Conservation (phyloP, 768 basidiomycete genomes). For the Kwoniella botswanensis region DNA sequence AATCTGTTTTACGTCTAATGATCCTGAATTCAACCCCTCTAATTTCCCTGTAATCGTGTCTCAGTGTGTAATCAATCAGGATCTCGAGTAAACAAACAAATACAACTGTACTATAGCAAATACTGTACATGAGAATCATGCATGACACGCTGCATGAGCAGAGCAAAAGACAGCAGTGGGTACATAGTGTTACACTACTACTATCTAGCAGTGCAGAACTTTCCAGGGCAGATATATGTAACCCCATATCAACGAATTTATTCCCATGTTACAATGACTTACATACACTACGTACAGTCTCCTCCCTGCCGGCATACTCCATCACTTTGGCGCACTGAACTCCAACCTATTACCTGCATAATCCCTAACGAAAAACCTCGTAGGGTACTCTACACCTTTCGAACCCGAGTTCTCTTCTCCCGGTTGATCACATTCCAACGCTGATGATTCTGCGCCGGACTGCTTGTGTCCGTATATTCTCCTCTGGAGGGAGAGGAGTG, state of each 20-base stretch:
- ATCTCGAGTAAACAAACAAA: background rate
- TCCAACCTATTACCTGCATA: conserved; percentile 54
- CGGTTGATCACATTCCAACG: conserved; percentile 47
- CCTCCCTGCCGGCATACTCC: too few species aligned
- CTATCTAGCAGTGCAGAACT: too few species aligned
- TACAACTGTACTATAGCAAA: background rate
- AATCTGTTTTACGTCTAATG: background rate
- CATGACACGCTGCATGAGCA: too few species aligned
- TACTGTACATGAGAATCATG: background rate
- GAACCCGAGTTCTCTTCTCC: conserved; percentile 44
- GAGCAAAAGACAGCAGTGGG: too few species aligned
- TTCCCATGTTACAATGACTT: too few species aligned
- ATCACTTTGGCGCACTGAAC: conserved; percentile 34
- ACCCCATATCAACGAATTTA: too few species aligned
- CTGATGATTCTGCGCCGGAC: conserved; percentile 32
- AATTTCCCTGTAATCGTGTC: background rate
- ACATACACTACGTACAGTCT: too few species aligned
- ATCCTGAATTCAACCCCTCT: conserved; percentile 3
- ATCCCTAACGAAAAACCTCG: conserved; percentile 55
- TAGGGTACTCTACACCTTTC: conserved; percentile 52
- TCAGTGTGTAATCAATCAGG: background rate
- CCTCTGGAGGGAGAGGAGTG: conserved; percentile 41
- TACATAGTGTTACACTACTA: too few species aligned
- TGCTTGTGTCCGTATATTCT: conserved; percentile 49
- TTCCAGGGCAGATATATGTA: too few species aligned